Percentiles rank a stretch among this genome's conserved stretches.
These are phyloP conservation scores for Coemansia sp. DNA, from an alignment of 192 early-diverging fungal species.

Conservation along the genomic window DNA sequence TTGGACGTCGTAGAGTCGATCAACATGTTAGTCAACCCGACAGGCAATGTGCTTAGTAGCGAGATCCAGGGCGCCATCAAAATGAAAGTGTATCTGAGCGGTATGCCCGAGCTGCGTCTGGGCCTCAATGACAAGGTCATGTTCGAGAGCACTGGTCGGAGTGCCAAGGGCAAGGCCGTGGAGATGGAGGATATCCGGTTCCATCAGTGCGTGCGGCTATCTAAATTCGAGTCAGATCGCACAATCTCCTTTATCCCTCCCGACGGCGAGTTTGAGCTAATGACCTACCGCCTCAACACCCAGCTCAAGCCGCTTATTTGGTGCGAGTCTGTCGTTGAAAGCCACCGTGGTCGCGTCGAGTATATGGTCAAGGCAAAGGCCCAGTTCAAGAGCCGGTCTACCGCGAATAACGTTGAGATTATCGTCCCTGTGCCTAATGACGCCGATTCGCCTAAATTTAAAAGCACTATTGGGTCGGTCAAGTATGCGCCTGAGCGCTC, in stretches of 20 bases:
- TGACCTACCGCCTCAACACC: conserved; percentile 87
- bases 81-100: conserved; percentile 85
- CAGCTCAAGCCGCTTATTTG: conserved; percentile 83
- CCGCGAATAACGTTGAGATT: conserved; percentile 98
- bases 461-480: conserved; percentile 85
- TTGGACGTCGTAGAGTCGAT: conserved; percentile 77
- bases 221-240: conserved; percentile 84
- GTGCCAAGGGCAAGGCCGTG: conserved; percentile 73
- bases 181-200: conserved; percentile 93
- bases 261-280: conserved; percentile 91
- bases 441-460: conserved; percentile 96
- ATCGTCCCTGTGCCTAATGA: conserved; percentile 97
- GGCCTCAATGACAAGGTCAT: conserved; percentile 90
- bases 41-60: conserved; percentile 62
- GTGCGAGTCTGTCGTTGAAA: conserved; percentile 84
- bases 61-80: conserved; percentile 84
- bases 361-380: conserved; percentile 97
- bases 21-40: conserved; percentile 70
- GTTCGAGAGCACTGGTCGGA: conserved; percentile 88
- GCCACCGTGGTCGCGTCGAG: conserved; percentile 91
- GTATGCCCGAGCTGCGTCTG: conserved; percentile 84
- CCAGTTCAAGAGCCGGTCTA: conserved; percentile 96
- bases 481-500: conserved; percentile 93
- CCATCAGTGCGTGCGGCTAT: conserved; percentile 89
- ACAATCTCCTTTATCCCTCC: conserved; percentile 90